These are phyloP conservation scores for Stephanocyclus meneghinianus DNA, from an alignment of 352 stramenopile species.

Conservation along the genomic window DNA sequence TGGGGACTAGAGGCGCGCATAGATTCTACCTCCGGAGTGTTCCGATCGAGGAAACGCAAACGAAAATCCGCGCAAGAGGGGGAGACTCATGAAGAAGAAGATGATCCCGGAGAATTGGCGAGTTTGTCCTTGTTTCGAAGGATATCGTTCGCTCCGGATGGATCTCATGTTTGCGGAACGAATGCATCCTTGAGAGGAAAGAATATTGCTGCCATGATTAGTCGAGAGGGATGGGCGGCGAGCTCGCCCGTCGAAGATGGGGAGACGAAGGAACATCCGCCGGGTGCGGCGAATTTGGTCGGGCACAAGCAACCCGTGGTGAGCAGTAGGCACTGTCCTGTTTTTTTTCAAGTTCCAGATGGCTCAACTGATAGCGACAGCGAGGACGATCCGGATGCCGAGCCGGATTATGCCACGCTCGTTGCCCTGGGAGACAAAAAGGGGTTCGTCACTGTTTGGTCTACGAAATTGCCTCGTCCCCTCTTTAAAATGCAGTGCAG, in stretches of 20 bases:
- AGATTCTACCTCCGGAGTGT: conserved; percentile 70
- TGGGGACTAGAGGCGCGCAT: conserved; percentile 80
- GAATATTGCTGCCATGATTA: conserved; percentile 79
- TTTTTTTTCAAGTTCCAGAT: conserved; percentile 51
- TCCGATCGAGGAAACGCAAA: conserved; percentile 70
- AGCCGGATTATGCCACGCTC: conserved; percentile 74
- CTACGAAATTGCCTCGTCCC: conserved; percentile 62
- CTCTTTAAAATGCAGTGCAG: conserved; percentile 82
- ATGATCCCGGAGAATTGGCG: conserved; percentile 64
- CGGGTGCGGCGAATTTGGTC: conserved; percentile 78
- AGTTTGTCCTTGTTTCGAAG: conserved; percentile 75
- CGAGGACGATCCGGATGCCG: conserved; percentile 50
- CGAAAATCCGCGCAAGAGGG: background rate
- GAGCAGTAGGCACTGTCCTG: conserved; percentile 67
- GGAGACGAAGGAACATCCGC: conserved; percentile 15
- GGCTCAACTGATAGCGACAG: conserved; percentile 15
- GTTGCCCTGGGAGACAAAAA: conserved; percentile 77
- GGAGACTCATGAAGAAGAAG: conserved; percentile 28
- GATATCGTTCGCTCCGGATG: conserved; percentile 78
- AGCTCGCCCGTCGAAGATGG: conserved; percentile 19
- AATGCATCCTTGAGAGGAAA: conserved; percentile 80
- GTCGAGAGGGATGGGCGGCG: conserved; percentile 72
- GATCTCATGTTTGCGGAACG: conserved; percentile 76
- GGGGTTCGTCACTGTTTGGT: conserved; percentile 81
- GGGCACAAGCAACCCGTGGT: conserved; percentile 82